phyloP scores from a whole-genome alignment of 2,329 filamentous ascomycete species.

The Xenoacremonium recifei region DNA sequence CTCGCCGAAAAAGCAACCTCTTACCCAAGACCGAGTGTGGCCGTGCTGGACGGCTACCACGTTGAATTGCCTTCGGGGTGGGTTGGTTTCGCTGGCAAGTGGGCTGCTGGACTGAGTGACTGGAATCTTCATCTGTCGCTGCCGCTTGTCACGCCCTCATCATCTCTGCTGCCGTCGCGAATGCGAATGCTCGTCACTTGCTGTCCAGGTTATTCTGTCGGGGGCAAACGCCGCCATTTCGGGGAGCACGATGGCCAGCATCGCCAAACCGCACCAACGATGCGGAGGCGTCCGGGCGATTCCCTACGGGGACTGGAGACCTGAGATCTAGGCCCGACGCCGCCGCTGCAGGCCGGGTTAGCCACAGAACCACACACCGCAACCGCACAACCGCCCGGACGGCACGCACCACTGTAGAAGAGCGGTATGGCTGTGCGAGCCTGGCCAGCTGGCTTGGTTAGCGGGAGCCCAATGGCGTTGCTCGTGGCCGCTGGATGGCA shows the following conservation, averaged over 20 bases:
- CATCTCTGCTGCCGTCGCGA: background rate
- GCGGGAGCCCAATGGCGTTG: too few species aligned
- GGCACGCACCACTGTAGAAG: background rate
- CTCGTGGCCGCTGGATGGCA: too few species aligned
- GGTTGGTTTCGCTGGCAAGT: background rate
- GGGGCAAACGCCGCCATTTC: background rate
- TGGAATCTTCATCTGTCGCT: background rate
- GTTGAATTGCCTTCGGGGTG: background rate
- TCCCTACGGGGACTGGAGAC: background rate
- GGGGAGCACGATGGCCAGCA: background rate
- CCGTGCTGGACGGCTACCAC: background rate
- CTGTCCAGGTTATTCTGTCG: background rate
- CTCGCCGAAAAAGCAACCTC: too few species aligned
- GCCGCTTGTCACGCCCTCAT: background rate
- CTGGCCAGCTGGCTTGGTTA: background rate
- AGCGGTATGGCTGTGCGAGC: background rate
- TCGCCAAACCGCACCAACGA: background rate
- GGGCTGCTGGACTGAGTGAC: background rate
- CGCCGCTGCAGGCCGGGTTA: background rate
- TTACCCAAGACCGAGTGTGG: background rate
- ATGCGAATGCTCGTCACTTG: too few species aligned
- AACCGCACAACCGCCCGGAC: background rate
- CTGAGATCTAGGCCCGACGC: background rate
- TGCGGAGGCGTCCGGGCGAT: background rate
- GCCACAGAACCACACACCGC: background rate